Percentiles rank a stretch among this genome's conserved stretches.
Conservation (phyloP, 148 eudicot species). For the Rheum nobile region DNA sequence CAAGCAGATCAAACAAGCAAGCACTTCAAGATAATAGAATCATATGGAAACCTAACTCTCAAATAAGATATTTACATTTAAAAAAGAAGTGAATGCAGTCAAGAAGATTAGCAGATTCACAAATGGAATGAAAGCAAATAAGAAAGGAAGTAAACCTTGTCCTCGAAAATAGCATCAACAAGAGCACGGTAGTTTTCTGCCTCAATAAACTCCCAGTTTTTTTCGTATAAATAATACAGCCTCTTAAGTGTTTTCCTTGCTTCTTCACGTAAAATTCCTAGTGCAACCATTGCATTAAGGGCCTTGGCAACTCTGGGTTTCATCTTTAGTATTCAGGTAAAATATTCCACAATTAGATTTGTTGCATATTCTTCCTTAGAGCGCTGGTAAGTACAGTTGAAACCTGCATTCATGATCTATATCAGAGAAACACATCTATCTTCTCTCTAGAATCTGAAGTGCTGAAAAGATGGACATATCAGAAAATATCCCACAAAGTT, state of each 20-base stretch:
- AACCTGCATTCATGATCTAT: not conserved
- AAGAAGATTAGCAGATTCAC: not conserved
- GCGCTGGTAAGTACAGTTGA: not conserved
- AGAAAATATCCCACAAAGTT: not conserved
- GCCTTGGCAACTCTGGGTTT: slow-evolving; percentile 34
- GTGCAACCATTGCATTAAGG: slow-evolving; percentile 30
- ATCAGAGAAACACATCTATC: not conserved
- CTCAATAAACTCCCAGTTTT: slow-evolving; percentile 59
- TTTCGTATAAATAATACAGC: slow-evolving; percentile 35
- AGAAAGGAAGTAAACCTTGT: slow-evolving; percentile 28
- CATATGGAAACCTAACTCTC: not conserved
- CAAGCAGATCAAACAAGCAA: not conserved
- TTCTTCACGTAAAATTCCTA: slow-evolving; percentile 25
- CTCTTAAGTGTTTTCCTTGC: slow-evolving; percentile 38
- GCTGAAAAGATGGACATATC: not conserved
- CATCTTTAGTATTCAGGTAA: slow-evolving; percentile 6
- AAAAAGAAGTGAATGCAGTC: not conserved
- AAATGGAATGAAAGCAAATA: not conserved
- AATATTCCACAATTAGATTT: not conserved
- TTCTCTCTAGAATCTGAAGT: not conserved
- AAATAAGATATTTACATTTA: not conserved
- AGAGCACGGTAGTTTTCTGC: slow-evolving; percentile 49
- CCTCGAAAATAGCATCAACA: slow-evolving; percentile 63
- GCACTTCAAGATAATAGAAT: not conserved
- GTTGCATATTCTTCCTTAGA: not conserved